Conservation (phyloP, 2,329 filamentous ascomycete genomes). For the Fusarium sublunatum region DNA sequence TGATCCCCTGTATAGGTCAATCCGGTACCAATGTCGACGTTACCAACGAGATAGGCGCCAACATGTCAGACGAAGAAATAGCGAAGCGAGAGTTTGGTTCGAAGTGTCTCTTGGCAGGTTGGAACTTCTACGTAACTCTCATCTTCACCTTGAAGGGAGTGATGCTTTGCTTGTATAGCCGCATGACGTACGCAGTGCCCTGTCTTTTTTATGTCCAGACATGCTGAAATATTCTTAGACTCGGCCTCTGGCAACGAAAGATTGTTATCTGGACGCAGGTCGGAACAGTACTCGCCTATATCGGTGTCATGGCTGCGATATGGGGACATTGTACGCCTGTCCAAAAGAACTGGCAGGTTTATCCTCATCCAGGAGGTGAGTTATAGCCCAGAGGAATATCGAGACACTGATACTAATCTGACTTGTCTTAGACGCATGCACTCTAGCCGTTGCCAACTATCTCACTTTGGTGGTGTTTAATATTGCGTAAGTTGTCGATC, state of each 20-base stretch:
- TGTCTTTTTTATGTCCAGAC: neutral
- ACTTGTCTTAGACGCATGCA: conserved; percentile 48
- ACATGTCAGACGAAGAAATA: conserved; percentile 48
- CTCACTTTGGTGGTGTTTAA: conserved; percentile 53
- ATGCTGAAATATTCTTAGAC: conserved; percentile 40
- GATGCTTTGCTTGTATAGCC: conserved; percentile 57
- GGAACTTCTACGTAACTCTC: conserved; percentile 56
- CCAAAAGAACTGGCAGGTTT: conserved; percentile 55
- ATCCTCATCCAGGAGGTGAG: conserved; percentile 55
- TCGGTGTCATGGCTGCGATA: conserved; percentile 50
- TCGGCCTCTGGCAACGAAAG: conserved; percentile 53
- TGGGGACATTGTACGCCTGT: conserved; percentile 54
- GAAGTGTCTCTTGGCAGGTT: conserved; percentile 52
- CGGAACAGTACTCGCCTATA: conserved; percentile 48
- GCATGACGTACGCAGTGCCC: conserved; percentile 53
- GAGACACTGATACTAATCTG: neutral
- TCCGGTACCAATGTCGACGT: conserved; percentile 55
- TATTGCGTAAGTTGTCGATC: conserved; percentile 47
- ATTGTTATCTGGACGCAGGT: conserved; percentile 51
- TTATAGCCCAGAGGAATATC: neutral
- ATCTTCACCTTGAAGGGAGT: conserved; percentile 58
- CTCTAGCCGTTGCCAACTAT: conserved; percentile 52
- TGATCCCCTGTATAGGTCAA: conserved; percentile 46
- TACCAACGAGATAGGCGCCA: conserved; percentile 47
- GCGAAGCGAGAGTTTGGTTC: conserved; percentile 49